Percentiles rank a stretch among this genome's conserved stretches.
Conservation (phyloP, 257 asterid species). For the Oldenlandia corymbosa region DNA sequence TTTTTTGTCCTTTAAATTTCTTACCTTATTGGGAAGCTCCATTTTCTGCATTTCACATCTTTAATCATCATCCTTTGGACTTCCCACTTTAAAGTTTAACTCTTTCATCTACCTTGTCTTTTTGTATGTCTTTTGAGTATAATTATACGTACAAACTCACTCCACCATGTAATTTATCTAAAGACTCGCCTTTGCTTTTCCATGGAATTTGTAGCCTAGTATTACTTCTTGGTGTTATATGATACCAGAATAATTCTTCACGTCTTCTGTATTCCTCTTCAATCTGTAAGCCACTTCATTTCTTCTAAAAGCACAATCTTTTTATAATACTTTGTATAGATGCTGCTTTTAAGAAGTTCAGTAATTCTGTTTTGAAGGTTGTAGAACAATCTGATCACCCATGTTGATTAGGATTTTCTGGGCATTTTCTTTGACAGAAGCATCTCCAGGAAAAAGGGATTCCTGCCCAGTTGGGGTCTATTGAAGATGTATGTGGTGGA, state of each 20-base stretch:
- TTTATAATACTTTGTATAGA: not conserved
- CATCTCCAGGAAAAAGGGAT: constrained; percentile 14
- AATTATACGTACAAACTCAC: too few species aligned
- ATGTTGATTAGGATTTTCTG: constrained; percentile 33
- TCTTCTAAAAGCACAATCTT: not conserved
- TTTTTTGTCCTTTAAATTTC: too few species aligned
- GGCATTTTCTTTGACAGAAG: constrained; percentile 21
- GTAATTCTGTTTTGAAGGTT: not conserved
- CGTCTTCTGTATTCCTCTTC: not conserved
- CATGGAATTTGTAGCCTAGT: too few species aligned
- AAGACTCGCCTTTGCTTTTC: too few species aligned
- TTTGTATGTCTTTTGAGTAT: too few species aligned
- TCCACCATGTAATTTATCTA: too few species aligned
- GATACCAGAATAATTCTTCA: not conserved
- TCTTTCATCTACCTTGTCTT: too few species aligned
- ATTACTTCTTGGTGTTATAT: too few species aligned
- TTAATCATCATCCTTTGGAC: too few species aligned
- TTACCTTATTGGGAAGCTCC: too few species aligned
- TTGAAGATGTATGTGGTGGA: constrained; percentile 78
- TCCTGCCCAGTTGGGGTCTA: constrained; percentile 9
- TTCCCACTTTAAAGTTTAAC: too few species aligned
- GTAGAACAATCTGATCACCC: not conserved
- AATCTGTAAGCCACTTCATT: not conserved
- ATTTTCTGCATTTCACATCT: too few species aligned
- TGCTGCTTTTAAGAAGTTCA: not conserved